Base-by-base conservation (phyloP, 148 eudicot genomes). In the Rhododendron mucronatum region DNA sequence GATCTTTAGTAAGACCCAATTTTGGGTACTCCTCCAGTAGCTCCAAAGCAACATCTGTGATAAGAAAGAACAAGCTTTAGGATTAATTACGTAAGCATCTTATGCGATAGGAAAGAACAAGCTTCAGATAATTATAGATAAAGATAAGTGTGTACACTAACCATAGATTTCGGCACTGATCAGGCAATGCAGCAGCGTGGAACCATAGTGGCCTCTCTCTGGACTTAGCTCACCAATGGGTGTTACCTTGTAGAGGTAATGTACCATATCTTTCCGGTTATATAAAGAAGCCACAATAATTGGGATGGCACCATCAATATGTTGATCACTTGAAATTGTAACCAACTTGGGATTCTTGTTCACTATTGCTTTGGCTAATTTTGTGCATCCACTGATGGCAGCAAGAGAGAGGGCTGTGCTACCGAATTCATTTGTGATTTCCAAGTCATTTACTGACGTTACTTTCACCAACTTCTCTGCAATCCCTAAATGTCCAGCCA, bases 371-470 rank as follows among this genome's bases (percentile, higher is more conserved):
- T 78, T 44, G 26, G 51, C 81, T 44, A 78, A 20, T 78, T 41
- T 78, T 44, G 30, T 37, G 51, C 6, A 9, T 23, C 81, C 81
- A 39, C 51, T 78, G 48, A 44, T 78, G 81, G 81, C 51, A 37
- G 81, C 81, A 78, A 78, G 81, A 44, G 81, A 78, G 26, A 78
- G 81, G 50, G 81, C 15, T 44, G 81, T 78, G 53, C 81, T 37
- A 14, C 81, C 81, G 30, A 18, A 78, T 78, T 18, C 26, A 44
- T 39, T 41, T 78, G 48, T 44, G 30, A 44, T 11, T 37, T 78
- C 15, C 28, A 78, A 78, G 81, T 37, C 48, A 21, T 78, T 53
- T n/a, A 4, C 74, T 26, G 74, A 26, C 74, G 26, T 67, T 67
- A 67, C 1, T 67, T 26, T 67, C 35, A 67, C 35, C 74, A 67